Conservation (phyloP, 305 asterid species). For the Caryopteris hybrid region DNA sequence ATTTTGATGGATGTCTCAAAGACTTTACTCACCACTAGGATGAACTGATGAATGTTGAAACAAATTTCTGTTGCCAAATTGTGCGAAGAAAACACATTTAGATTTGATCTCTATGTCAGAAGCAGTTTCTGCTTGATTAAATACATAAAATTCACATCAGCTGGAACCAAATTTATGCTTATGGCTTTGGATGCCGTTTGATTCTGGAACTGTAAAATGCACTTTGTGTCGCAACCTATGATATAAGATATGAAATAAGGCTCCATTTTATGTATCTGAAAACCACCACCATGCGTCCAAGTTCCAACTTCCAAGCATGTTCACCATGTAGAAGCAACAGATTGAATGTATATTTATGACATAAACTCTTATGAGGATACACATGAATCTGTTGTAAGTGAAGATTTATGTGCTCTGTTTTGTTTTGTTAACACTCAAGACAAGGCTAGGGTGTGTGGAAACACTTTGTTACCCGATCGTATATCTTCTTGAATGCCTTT, state of each 20-base stretch:
- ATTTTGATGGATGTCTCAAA: neutral
- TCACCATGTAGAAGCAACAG: neutral
- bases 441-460: neutral
- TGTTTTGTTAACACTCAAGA: neutral
- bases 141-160: neutral
- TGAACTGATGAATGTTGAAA: neutral
- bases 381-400: neutral
- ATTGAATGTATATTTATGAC: neutral
- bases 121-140: neutral
- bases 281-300: neutral
- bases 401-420: neutral
- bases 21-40: neutral
- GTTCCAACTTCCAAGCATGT: conserved; percentile 6
- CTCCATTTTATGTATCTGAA: neutral
- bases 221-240: neutral
- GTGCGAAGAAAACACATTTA: neutral
- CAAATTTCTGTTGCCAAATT: neutral
- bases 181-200: neutral
- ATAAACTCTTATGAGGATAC: neutral
- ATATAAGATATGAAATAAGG: neutral
- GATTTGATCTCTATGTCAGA: neutral
- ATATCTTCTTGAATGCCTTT: neutral
- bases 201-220: neutral
- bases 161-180: neutral
- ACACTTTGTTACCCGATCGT: neutral